Evolutionary conservation across 805 yeast genomes (phyloP), one percentile per base, ranked within the genome.

Genomic region (Teunomyces funiuensis): DNA sequence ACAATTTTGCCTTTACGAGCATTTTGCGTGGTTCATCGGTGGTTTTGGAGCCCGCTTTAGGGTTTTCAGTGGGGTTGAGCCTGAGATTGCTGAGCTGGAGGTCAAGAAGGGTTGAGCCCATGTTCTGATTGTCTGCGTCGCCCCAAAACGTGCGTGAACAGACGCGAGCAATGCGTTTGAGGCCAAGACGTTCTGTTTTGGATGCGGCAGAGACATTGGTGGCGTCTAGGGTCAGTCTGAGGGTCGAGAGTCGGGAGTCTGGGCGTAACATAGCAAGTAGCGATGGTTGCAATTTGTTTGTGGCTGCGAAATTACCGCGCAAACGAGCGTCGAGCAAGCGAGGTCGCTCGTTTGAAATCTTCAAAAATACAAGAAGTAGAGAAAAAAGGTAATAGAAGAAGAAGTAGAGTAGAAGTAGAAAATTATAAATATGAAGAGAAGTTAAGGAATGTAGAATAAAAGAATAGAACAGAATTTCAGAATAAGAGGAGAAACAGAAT

Each of bases 121-220:
- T 19, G 20, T 11, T 30, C 3, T 30, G 22, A 10, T 30, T 13
- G 25, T n/a, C 29, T 14, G 17, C 18, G n/a, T 41, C 43, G 10
- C 37, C 40, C 39, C 39, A 41, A 5, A 27, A n/a, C 8, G 23
- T 29, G 17, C 37, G 25, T 3, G 42, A 40, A 20, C 29, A 40
- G 11, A 42, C 44, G 28, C 36, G 33, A 2, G 41, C 40, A 13
- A 44, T 15, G 18, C 28, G 31, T n/a, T 33, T 40, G 22, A 44
- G 34, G 6, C 47, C 40, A 6, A 29, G 16, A n/a, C 15, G 20
- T 13, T 43, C 46, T 8, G 40, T 19, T 13, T 28, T 43, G 14
- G 33, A 15, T 8, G 6, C 11, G 13, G 29, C 39, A n/a, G 33
- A 20, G 6, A 18, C 16, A 15, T 36, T 31, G 16, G 19, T 23